Evolutionary conservation across 805 yeast genomes (phyloP), one percentile per base, ranked within the genome.

Genomic region (Metschnikowia gelsemii): DNA sequence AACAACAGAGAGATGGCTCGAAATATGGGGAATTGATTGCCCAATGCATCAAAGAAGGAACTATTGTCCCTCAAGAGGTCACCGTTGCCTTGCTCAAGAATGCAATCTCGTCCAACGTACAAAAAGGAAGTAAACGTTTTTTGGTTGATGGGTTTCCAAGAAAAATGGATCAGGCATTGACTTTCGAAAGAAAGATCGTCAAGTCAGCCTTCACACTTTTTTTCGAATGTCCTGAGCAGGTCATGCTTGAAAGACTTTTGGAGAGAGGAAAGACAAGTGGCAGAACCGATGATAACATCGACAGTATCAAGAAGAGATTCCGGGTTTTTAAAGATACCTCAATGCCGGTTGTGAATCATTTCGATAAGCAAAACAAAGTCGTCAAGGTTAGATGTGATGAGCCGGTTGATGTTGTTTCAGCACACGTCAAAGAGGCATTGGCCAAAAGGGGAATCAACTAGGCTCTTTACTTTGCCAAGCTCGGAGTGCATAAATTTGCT

Each of bases 61-160:
- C 73, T 35, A 91, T 93, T 61, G 98, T 93, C 20, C 99, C 99
- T 9, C 97, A 90, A 66, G 84, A 80, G 56, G 83, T 91, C 41
- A 93, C 99, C 2, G 75, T 91, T 53, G 91, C 87, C 1, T 69
- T 91, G 43, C 74, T 91, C 57, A 78, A 83, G 55, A 82, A 84
- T 48, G 95, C 96, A 8, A 89, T 91, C 66, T 56, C 67, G 28
- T 82, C 75, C 24, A 66, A 75, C 36, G 61, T 63, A 49, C 32
- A 44, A 16, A 59, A 70, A n/a, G 83, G 85, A 12, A 71, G 66
- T 18, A 73, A 72, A 39, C 79, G 79, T 52, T 91, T 90, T 62
- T 70, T 91, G 55, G 81, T 91, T 39, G 99, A 91, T 62, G 99
- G 99, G 0, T 91, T 93, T 76, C 99, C 99, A 35, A 79, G 98